A percentile compares a stretch with the other conserved stretches of the same genome.
Evolutionary conservation across 352 stramenopile genomes (phyloP).

Genomic region (Pythium sp.): DNA sequence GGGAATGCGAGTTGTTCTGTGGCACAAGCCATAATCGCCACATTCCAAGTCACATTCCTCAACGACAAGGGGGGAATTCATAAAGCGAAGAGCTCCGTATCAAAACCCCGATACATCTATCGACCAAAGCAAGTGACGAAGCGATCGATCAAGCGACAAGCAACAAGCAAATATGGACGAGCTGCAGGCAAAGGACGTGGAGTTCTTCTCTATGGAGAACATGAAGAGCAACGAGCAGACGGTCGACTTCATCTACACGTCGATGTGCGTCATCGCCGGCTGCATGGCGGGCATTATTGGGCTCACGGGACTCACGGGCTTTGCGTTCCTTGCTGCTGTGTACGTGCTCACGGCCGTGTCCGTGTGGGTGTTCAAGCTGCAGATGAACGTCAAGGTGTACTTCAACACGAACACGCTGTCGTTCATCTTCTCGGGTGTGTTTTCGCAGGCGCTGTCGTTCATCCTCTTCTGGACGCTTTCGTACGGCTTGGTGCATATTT

Average conservation of each 20-base stretch:
- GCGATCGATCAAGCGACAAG: neutral
- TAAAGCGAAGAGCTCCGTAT: neutral
- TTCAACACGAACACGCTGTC: conserved; percentile 68
- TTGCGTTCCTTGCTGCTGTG: conserved; percentile 61
- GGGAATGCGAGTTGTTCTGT: neutral
- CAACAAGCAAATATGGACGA: conserved; percentile 41
- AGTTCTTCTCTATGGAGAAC: conserved; percentile 89
- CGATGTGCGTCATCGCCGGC: conserved; percentile 81
- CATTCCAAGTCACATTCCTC: neutral
- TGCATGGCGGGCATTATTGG: conserved; percentile 81
- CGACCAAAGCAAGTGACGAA: neutral
- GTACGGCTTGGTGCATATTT: conserved; percentile 90
- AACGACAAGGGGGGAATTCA: neutral
- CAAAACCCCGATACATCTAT: neutral
- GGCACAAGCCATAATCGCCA: neutral
- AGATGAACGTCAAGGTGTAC: conserved; percentile 72
- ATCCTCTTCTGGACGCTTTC: conserved; percentile 89
- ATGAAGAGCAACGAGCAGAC: conserved; percentile 80
- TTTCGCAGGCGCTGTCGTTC: conserved; percentile 79
- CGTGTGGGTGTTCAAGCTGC: conserved; percentile 73
- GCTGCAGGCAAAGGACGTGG: conserved; percentile 66
- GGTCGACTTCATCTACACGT: conserved; percentile 77
- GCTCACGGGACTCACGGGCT: conserved; percentile 70
- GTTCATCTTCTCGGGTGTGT: conserved; percentile 74
- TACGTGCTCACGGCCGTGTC: conserved; percentile 68